Base-by-base conservation (phyloP, 495 filamentous ascomycete species). In the Cercophora samala region DNA sequence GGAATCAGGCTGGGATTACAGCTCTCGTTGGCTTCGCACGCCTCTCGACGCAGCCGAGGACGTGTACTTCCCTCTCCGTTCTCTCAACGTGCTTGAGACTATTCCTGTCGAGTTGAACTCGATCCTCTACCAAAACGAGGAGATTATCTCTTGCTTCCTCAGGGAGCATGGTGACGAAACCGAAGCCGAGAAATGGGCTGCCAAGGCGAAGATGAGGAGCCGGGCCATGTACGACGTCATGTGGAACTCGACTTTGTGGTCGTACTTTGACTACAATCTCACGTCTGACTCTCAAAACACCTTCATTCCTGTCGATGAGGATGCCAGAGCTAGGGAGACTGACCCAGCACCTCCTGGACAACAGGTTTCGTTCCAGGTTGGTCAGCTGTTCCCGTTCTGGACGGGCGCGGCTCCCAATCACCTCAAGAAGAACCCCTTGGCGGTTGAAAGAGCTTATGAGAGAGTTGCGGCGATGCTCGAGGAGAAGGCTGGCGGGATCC, bases 221-320 rank as follows among this genome's bases (percentile, higher is more conserved):
- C 73, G 75, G 53, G 79, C 79, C 64, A 83, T 84, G 76, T 78
- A 76, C 68, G 69, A 70, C 13, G 69, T 82, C 52, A 79, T 84
- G 75, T 84, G 82, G 82, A 84, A 82, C 72, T 65, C 72, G 13
- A 81, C 77, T 8, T 73, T 78, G 64, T 77, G 66, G 68, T 79
- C 79, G 53, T 84, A 80, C 69, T 84, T 84, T 68, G 82, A 84
- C 73, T 84, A 81, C 73, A 84, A 84, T 73, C 60, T 84, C 22
- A 84, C 82, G 11, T 77, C 72, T 11, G 68, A 55, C 51, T 69
- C 78, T 4, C 82, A 82, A 55, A 75, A 76, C 58, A 37, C 77
- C 24, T 82, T 75, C 64, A 66, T 81, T 22, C 78, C 78, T 17
- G 68, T 71, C 26, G 79, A 84, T 62, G 22, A 58, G 1, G 77